Evolutionary conservation across 2,329 filamentous ascomycete genomes (phyloP).

Genomic region (Epichloe hybrida): DNA sequence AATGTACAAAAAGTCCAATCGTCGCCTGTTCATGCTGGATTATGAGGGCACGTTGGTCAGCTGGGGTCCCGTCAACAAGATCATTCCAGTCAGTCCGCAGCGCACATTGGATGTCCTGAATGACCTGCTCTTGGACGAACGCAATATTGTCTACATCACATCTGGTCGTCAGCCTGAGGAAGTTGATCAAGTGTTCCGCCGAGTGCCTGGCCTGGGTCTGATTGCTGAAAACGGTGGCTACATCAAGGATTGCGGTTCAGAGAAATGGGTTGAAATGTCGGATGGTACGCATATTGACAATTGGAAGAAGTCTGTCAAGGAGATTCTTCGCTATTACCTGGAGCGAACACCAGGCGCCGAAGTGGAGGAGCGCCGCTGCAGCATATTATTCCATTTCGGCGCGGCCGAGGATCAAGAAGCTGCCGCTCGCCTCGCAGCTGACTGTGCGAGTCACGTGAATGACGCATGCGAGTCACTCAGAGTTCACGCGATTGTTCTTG

Average conservation of each 20-base stretch:
- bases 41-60: constrained; percentile 88
- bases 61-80: constrained; percentile 72
- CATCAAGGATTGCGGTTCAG: constrained; percentile 54
- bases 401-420: constrained; percentile 63
- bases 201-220: constrained; percentile 70
- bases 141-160: constrained; percentile 88
- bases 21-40: constrained; percentile 77
- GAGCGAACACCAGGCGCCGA: constrained; percentile 80
- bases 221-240: constrained; percentile 95
- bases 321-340: constrained; percentile 77
- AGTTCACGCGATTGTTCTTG: constrained; percentile 70
- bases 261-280: constrained; percentile 66
- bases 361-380: constrained; percentile 85
- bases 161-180: constrained; percentile 78
- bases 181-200: constrained; percentile 72
- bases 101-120: constrained; percentile 72
- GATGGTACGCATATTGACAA: constrained; percentile 53
- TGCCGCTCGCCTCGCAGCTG: constrained; percentile 67
- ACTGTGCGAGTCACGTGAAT: constrained; percentile 91
- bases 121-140: constrained; percentile 65
- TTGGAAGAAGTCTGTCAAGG: constrained; percentile 76
- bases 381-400: constrained; percentile 81
- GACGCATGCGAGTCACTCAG: constrained; percentile 75
- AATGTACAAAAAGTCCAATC: constrained; percentile 51
- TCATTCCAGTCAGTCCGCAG: constrained; percentile 72